Percentiles rank a stretch among this genome's conserved stretches.
Conservation (phyloP, 805 yeast genomes). For the Spathaspora hagerdaliae region DNA sequence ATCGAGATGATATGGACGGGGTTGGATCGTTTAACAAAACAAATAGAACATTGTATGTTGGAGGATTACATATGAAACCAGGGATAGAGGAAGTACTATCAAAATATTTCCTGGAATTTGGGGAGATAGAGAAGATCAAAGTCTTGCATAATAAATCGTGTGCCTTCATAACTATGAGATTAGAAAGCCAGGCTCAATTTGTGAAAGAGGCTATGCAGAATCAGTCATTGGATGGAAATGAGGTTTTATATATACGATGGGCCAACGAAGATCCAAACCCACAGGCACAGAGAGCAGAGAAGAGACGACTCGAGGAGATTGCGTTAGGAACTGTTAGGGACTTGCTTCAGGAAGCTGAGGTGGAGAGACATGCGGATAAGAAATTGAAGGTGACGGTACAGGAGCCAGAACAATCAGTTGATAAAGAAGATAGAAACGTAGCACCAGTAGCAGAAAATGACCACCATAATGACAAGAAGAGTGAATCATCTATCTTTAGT, state of each 20-base stretch:
- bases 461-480: slow-evolving; percentile 1
- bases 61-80: slow-evolving; percentile 45
- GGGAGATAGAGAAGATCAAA: slow-evolving; percentile 64
- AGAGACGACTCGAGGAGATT: slow-evolving; percentile 45
- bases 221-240: slow-evolving; percentile 67
- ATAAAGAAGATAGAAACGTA: slow-evolving; percentile 11
- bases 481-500: slow-evolving; percentile 8
- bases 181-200: slow-evolving; percentile 81
- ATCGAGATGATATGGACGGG: slow-evolving; percentile 92
- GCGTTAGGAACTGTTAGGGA: slow-evolving; percentile 52
- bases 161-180: slow-evolving; percentile 71
- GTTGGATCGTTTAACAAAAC: slow-evolving; percentile 71
- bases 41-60: slow-evolving; percentile 78
- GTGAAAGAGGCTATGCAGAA: slow-evolving; percentile 93
- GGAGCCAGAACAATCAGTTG: neutral
- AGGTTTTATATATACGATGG: slow-evolving; percentile 74
- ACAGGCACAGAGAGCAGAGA: slow-evolving; percentile 46
- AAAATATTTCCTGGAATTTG: slow-evolving; percentile 65
- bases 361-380: slow-evolving; percentile 20
- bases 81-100: slow-evolving; percentile 32
- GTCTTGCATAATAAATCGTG: slow-evolving; percentile 60
- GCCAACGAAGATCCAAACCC: slow-evolving; percentile 89
- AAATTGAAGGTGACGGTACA: slow-evolving; percentile 3
- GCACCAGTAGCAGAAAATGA: slow-evolving; percentile 15
- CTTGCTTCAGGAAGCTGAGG: slow-evolving; percentile 24